Evolutionary conservation across 306 rosid genomes (phyloP).

Genomic region (Arachis hypogaea): DNA sequence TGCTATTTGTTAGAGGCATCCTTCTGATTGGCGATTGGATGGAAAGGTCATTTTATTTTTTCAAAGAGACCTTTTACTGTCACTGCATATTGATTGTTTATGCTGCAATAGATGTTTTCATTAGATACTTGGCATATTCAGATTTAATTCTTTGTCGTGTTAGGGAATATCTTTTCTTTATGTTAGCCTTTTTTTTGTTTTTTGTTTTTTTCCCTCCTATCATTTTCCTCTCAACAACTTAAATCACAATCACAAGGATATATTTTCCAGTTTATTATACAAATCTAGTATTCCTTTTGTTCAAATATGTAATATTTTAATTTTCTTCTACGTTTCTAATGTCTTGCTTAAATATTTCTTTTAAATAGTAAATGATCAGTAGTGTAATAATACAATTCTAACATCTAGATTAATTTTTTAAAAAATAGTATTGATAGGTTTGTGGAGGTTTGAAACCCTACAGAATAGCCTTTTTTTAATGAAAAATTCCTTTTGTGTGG

Average conservation of each 20-base stretch:
- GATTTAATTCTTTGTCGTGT: slow-evolving; percentile 10
- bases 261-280: not conserved
- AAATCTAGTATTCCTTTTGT: too few relatives aligned
- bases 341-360: too few relatives aligned
- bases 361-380: too few relatives aligned
- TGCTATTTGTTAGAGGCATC: slow-evolving; percentile 92
- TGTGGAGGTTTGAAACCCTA: too few relatives aligned
- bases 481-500: too few relatives aligned
- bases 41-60: slow-evolving; percentile 76
- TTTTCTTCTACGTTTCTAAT: too few relatives aligned
- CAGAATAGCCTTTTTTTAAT: too few relatives aligned
- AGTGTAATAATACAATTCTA: too few relatives aligned
- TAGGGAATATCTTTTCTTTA: not conserved
- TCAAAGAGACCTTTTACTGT: slow-evolving; percentile 44
- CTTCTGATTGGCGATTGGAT: slow-evolving; percentile 65
- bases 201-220: not conserved
- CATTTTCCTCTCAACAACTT: too few relatives aligned
- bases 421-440: too few relatives aligned
- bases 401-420: too few relatives aligned
- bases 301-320: too few relatives aligned
- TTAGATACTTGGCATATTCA: slow-evolving; percentile 5
- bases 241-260: not conserved
- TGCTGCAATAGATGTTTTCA: not conserved
- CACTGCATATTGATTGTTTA: not conserved
- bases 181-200: not conserved